Percentiles rank a stretch among this genome's conserved stretches.
Evolutionary conservation across 1,139 yeast genomes (phyloP).

Genomic region (Debaryomyces fabryi): DNA sequence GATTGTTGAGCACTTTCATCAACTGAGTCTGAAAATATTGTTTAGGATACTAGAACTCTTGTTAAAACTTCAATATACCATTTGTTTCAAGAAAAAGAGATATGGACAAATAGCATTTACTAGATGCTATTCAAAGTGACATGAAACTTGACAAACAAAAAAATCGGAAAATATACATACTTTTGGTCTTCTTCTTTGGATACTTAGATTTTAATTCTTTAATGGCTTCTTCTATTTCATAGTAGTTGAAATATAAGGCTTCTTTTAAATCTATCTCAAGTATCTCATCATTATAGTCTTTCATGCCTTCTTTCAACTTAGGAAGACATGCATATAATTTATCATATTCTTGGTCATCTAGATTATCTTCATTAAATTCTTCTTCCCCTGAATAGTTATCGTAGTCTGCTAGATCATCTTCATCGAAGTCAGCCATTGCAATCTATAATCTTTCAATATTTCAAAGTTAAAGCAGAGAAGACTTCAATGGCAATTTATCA

Average conservation of each 20-base stretch:
- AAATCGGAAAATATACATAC: slow-evolving; percentile 36
- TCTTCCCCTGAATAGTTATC: slow-evolving; percentile 50
- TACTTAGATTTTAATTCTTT: slow-evolving; percentile 52
- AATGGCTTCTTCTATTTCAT: slow-evolving; percentile 56
- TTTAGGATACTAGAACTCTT: slow-evolving; percentile 27
- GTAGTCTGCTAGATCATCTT: slow-evolving; percentile 44
- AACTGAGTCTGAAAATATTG: slow-evolving; percentile 6
- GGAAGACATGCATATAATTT: slow-evolving; percentile 48
- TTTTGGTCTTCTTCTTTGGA: slow-evolving; percentile 40
- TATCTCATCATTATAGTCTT: slow-evolving; percentile 46
- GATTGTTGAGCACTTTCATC: background rate
- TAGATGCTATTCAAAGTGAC: background rate
- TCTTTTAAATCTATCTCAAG: slow-evolving; percentile 59
- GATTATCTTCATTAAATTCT: slow-evolving; percentile 41
- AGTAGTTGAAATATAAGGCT: slow-evolving; percentile 61
- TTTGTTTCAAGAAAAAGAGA: slow-evolving; percentile 9
- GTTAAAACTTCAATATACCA: slow-evolving; percentile 11
- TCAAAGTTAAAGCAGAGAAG: background rate
- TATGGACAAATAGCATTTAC: background rate
- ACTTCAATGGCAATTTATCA: background rate
- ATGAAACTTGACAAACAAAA: slow-evolving; percentile 10
- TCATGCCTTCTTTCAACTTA: slow-evolving; percentile 34
- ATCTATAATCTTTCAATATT: background rate
- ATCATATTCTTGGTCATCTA: slow-evolving; percentile 55
- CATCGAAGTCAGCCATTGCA: slow-evolving; percentile 24